These are phyloP conservation scores for Cynanchum wilfordii DNA, from an alignment of 257 asterid genomes.

Conservation along the genomic window DNA sequence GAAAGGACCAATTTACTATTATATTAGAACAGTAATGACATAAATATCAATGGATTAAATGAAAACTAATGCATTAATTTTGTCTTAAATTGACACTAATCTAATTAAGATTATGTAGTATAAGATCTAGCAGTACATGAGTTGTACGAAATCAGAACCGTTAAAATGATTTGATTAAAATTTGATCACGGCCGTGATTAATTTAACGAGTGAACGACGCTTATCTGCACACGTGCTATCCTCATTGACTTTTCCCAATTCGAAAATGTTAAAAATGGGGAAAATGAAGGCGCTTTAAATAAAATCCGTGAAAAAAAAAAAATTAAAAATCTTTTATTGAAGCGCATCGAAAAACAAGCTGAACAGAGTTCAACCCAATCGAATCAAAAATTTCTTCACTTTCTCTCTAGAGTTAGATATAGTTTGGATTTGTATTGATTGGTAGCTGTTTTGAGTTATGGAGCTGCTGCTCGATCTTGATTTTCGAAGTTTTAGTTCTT, in stretches of 20 bases:
- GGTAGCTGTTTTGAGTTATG: neutral
- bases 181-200: neutral
- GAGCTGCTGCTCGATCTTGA: conserved; percentile 8
- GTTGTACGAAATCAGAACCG: neutral
- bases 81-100: no score
- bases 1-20: no score
- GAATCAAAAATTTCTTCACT: conserved; percentile 10
- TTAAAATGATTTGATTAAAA: neutral
- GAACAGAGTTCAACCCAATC: conserved; percentile 15
- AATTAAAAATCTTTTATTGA: neutral
- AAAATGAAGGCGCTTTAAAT: conserved; percentile 10
- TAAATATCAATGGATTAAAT: no score
- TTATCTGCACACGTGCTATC: neutral
- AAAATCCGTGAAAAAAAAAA: neutral
- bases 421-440: conserved; percentile 20
- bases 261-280: conserved; percentile 5
- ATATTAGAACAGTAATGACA: no score
- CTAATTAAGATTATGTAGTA: no score
- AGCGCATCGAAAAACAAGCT: conserved; percentile 11
- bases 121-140: no score
- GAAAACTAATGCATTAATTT: no score
- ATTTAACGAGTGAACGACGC: neutral
- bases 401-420: conserved; percentile 9
- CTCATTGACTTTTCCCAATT: neutral
- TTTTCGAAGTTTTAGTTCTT: neutral